Evolutionary conservation across 2,329 filamentous ascomycete genomes (phyloP), one percentile per base, ranked within the genome.

Genomic region (Sodiomyces alkalinus): DNA sequence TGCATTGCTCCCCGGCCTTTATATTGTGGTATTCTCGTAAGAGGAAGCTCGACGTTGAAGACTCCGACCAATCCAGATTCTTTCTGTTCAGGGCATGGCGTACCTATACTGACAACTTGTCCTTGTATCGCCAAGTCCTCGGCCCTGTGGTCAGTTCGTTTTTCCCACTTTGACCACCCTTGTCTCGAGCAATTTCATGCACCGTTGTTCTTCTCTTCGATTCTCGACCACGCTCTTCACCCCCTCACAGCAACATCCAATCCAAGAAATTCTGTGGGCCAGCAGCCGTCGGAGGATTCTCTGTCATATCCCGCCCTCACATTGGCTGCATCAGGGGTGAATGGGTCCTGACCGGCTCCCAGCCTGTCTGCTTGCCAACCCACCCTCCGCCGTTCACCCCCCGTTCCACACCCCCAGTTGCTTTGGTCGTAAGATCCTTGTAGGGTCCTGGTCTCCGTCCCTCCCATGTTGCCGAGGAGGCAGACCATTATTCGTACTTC

Each of bases 131-230:
- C n/a, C n/a, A n/a, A n/a, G n/a, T n/a, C n/a, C n/a, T n/a, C n/a
- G n/a, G n/a, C n/a, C n/a, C n/a, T n/a, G n/a, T n/a, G n/a, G n/a
- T n/a, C n/a, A n/a, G n/a, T n/a, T n/a, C n/a, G n/a, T n/a, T n/a
- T n/a, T n/a, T n/a, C n/a, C n/a, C n/a, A n/a, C n/a, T n/a, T n/a
- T n/a, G n/a, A n/a, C n/a, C n/a, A n/a, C 23, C 23, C 15, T 17
- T 12, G 52, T 53, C 50, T 41, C 42, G 44, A 42, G 52, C 49
- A 59, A 59, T 61, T 52, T 60, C 51, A 48, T 53, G 53, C 58
- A 59, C 55, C 52, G 50, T 55, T 47, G 53, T 54, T 53, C 47
- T 49, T 17, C 21, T 20, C 15, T 16, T 35, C 33, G 27, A 30
- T 33, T 37, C 19, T 35, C 33, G 27, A 30, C 34, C 38, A 25